phyloP scores from a whole-genome alignment of 768 basidiomycete species.

The Podaxis sp. region DNA sequence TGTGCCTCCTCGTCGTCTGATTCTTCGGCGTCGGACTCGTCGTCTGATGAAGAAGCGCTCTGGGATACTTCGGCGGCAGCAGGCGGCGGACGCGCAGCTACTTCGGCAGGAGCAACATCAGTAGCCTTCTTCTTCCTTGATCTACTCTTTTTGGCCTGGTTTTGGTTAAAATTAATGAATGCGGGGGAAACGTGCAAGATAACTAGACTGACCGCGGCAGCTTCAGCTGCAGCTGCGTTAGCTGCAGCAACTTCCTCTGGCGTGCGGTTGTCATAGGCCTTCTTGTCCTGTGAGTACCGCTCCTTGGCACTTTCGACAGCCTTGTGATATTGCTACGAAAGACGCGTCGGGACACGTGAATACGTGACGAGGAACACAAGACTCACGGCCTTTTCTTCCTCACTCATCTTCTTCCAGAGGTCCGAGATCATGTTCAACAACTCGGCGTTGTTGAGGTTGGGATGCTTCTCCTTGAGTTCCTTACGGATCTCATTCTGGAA shows the following conservation, averaged over 20 bases:
- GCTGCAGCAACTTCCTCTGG: slow-evolving; percentile 44
- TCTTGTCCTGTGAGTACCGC: slow-evolving; percentile 59
- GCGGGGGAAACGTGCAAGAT: not conserved
- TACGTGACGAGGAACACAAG: slow-evolving; percentile 11
- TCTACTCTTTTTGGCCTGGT: slow-evolving; percentile 28
- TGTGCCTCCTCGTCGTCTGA: slow-evolving; percentile 33
- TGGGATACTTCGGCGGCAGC: slow-evolving; percentile 21
- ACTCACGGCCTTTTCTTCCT: slow-evolving; percentile 72
- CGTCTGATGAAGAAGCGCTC: slow-evolving; percentile 24
- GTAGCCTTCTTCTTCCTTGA: slow-evolving; percentile 23
- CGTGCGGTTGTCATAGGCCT: slow-evolving; percentile 56
- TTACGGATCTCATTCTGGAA: slow-evolving; percentile 91
- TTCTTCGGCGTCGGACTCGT: slow-evolving; percentile 27
- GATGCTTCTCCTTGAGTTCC: slow-evolving; percentile 61
- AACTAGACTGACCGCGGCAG: slow-evolving; percentile 27
- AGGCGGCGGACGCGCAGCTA: slow-evolving; percentile 22
- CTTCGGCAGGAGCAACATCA: slow-evolving; percentile 15
- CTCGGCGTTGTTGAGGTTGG: slow-evolving; percentile 64
- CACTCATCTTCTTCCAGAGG: slow-evolving; percentile 66
- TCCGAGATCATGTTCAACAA: slow-evolving; percentile 67
- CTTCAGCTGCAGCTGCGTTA: slow-evolving; percentile 39
- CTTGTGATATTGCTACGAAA: slow-evolving; percentile 46
- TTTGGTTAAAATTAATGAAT: slow-evolving; percentile 11
- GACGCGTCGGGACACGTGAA: slow-evolving; percentile 5
- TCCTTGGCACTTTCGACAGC: slow-evolving; percentile 57